Evolutionary conservation across 192 early-diverging fungal genomes (phyloP), one percentile per base, ranked within the genome.

Genomic region (Mortierella claussenii): DNA sequence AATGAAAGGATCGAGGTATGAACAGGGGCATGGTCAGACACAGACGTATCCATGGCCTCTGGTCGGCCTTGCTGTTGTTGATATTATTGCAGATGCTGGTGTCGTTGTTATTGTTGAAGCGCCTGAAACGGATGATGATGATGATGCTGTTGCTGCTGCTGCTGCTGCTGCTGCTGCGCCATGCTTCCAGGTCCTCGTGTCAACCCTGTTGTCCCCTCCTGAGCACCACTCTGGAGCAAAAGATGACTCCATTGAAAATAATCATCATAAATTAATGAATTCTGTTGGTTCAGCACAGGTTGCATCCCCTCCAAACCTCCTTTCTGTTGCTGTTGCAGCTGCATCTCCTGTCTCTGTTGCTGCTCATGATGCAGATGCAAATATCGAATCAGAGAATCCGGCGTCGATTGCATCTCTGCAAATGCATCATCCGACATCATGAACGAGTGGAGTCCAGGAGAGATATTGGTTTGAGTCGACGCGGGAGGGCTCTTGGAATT

Each of bases 371-470:
- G 73, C 23, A 61, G 63, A n/a, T 76, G 63, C 2, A 76, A 53
- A 44, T 66, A 67, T 45, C 73, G 73, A 7, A 76, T 45, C 44
- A 76, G 31, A 4, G 64, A 67, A 18, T 61, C 64, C 0, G 64
- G 64, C 0, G 63, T 57, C 4, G 73, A 66, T 21, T 76, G 73
- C 34, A 56, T 55, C 13, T 76, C 62, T 15, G 69, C 34, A 45
- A 67, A 76, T 0, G 64, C 37, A 21, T 76, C 73, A 13, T 76
- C 73, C 23, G 64, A 66, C 73, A 76, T 67, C 63, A 76, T 66
- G 47, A 76, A 62, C 18, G 63, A 66, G 28, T 61, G 52, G 11
- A 76, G 26, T 1, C 59, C 53, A 4, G 73, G 73, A 0, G 73
- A 76, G n/a, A 67, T 67, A 21, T 66, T 61, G 4, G 55, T 37